Evolutionary conservation across 495 filamentous ascomycete genomes (phyloP).

Genomic region (Amphirosellinia nigrospora): DNA sequence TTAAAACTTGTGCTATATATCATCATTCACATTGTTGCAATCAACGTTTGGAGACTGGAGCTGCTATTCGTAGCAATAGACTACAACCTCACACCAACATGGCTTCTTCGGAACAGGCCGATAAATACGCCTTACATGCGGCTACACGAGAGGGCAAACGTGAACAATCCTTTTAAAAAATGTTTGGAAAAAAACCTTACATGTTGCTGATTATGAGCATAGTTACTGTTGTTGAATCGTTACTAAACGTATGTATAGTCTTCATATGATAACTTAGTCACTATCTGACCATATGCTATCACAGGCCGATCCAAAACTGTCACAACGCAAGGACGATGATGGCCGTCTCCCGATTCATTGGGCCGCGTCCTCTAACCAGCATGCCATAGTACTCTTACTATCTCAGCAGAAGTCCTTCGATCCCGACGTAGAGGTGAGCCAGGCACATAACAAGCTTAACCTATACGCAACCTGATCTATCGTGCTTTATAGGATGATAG

Average conservation of each 20-base stretch:
- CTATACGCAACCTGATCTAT: not conserved
- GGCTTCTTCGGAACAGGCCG: slow-evolving; percentile 29
- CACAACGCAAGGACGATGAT: slow-evolving; percentile 79
- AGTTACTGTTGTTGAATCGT: slow-evolving; percentile 75
- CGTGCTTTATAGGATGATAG: slow-evolving; percentile 68
- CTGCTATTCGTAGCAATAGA: not conserved
- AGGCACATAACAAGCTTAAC: slow-evolving; percentile 17
- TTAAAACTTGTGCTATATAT: not conserved
- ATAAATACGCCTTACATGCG: slow-evolving; percentile 84
- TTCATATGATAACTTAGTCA: not conserved
- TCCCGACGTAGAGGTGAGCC: slow-evolving; percentile 76
- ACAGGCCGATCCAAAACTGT: slow-evolving; percentile 81
- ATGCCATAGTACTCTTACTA: slow-evolving; percentile 76
- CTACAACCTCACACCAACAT: not conserved
- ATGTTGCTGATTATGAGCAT: slow-evolving; percentile 24
- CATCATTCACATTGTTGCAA: not conserved
- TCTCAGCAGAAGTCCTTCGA: slow-evolving; percentile 76
- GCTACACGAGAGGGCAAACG: slow-evolving; percentile 87
- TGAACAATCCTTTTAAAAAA: too few relatives aligned
- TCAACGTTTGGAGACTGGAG: not conserved
- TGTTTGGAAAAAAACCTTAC: too few relatives aligned
- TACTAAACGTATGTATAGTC: slow-evolving; percentile 65
- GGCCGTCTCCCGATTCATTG: slow-evolving; percentile 94
- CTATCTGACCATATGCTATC: slow-evolving; percentile 27
- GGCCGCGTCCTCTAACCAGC: slow-evolving; percentile 84